phyloP scores from a whole-genome alignment of 768 basidiomycete species.

The Leucosporidium yakuticum region DNA sequence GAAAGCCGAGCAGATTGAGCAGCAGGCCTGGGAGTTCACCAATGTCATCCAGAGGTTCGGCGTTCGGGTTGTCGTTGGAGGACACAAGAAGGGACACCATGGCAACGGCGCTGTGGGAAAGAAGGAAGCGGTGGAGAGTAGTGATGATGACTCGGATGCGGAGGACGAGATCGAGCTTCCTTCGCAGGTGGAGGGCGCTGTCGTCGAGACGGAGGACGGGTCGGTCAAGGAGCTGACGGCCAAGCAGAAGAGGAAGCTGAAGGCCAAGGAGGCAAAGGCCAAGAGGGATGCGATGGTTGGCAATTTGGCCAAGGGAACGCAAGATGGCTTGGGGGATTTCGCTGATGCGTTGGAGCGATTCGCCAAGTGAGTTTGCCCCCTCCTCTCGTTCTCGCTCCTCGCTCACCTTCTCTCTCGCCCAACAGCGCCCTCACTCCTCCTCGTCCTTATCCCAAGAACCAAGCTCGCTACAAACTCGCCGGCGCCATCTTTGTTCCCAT shows the following conservation, averaged over 20 bases:
- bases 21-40: conserved; percentile 47
- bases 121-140: conserved; percentile 18
- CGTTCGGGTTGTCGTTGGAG: conserved; percentile 40
- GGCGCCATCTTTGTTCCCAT: conserved; percentile 43
- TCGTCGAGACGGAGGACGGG: conserved; percentile 34
- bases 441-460: conserved; percentile 41
- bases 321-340: conserved; percentile 43
- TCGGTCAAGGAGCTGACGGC: conserved; percentile 41
- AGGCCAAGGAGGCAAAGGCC: conserved; percentile 38
- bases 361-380: conserved; percentile 40
- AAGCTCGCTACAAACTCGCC: conserved; percentile 45
- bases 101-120: conserved; percentile 40
- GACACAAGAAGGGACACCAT: conserved; percentile 36
- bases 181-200: conserved; percentile 4
- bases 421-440: conserved; percentile 44
- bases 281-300: conserved; percentile 44
- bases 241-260: conserved; percentile 29
- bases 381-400: not conserved
- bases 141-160: conserved; percentile 30
- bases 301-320: conserved; percentile 43
- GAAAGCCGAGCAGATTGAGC: conserved; percentile 46
- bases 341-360: conserved; percentile 44
- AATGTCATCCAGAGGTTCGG: conserved; percentile 34
- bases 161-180: conserved; percentile 23
- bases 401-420: not conserved